These are phyloP conservation scores for Pestalotiopsis sp. DNA, from an alignment of 2,329 filamentous ascomycete species.

Conservation along the genomic window DNA sequence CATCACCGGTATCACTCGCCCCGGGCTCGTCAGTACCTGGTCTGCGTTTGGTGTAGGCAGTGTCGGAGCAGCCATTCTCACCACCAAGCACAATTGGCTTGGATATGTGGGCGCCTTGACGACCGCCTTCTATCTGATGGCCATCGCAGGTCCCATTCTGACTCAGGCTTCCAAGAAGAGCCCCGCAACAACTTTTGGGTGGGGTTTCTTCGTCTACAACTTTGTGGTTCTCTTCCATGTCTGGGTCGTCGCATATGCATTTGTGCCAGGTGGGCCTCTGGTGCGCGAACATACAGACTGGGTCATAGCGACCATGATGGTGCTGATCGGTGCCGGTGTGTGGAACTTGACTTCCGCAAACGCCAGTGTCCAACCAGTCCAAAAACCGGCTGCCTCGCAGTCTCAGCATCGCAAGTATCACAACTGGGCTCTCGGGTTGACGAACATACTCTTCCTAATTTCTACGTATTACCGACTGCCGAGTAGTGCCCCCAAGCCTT, in stretches of 20 bases:
- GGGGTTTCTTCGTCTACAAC: constrained; percentile 91
- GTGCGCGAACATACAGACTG: constrained; percentile 95
- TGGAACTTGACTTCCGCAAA: constrained; percentile 65
- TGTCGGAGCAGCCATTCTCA: constrained; percentile 76
- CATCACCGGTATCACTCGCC: constrained; percentile 71
- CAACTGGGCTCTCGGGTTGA: constrained; percentile 59
- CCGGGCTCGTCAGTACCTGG: constrained; percentile 74
- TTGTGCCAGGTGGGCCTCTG: constrained; percentile 89
- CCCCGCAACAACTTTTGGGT: constrained; percentile 78
- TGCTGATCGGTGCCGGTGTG: constrained; percentile 80
- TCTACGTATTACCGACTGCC: constrained; percentile 91
- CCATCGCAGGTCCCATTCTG: constrained; percentile 74
- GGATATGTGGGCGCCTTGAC: constrained; percentile 84
- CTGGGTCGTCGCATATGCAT: constrained; percentile 97
- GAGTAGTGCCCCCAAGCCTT: constrained; percentile 84
- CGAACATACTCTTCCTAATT: constrained; percentile 79
- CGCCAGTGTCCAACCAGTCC: constrained; percentile 38
- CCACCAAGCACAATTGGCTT: constrained; percentile 76
- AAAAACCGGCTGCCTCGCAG: constrained; percentile 30
- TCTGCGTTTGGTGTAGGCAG: constrained; percentile 76
- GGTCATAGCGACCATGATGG: constrained; percentile 87
- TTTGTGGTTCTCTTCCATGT: constrained; percentile 95
- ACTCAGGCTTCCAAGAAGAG: constrained; percentile 73
- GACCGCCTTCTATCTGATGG: constrained; percentile 79
- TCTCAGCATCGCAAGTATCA: constrained; percentile 53